Conservation (phyloP, 441 rosid genomes). For the Pelargonium fulgidum region DNA sequence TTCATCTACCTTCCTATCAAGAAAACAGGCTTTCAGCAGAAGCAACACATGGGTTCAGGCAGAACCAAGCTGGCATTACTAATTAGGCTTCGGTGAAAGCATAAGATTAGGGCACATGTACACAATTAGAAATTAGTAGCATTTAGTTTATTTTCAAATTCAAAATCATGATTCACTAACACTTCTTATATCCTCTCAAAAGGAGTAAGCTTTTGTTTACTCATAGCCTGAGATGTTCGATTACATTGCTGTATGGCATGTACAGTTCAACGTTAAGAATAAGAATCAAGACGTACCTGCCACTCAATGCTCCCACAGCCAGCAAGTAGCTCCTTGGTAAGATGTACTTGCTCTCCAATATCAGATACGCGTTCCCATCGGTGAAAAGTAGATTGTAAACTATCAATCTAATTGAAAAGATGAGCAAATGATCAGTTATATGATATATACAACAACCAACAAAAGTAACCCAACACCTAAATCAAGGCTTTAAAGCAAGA, state of each 20-base stretch:
- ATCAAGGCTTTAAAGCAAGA: not conserved
- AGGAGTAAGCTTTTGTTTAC: not conserved
- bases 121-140: not conserved
- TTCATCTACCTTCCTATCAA: conserved; percentile 94
- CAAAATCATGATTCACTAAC: not conserved
- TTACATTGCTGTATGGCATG: not conserved
- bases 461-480: not conserved
- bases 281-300: conserved; percentile 56
- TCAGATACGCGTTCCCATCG: conserved; percentile 73
- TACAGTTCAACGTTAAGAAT: not conserved
- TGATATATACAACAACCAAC: not conserved
- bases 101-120: not conserved
- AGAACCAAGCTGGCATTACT: not conserved
- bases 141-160: not conserved
- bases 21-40: conserved; percentile 41
- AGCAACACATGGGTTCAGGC: conserved; percentile 12
- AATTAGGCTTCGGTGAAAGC: not conserved
- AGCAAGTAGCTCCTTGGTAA: conserved; percentile 61
- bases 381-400: conserved; percentile 73
- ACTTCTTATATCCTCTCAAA: not conserved
- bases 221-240: not conserved
- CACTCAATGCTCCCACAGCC: conserved; percentile 85
- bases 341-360: conserved; percentile 56
- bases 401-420: conserved; percentile 61
- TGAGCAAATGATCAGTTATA: conserved; percentile 4